These are phyloP conservation scores for Pyrenochaeta sp. DNA, from an alignment of 2,329 filamentous ascomycete species.

Conservation along the genomic window DNA sequence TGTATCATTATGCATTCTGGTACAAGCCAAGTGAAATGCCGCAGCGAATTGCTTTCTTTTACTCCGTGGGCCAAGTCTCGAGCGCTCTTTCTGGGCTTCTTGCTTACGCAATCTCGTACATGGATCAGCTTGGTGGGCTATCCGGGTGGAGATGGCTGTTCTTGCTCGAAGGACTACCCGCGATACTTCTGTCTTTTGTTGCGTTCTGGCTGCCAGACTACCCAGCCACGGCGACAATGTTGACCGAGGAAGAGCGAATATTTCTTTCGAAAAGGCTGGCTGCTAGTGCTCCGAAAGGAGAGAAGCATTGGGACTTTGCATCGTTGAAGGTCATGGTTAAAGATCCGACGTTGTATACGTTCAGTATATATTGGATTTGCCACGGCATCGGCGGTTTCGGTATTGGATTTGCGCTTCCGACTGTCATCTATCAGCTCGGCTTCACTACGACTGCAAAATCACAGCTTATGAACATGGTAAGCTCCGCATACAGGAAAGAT, in stretches of 20 bases:
- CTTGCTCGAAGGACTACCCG: constrained; percentile 23
- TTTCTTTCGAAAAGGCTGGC: constrained; percentile 18
- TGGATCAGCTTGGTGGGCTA: constrained; percentile 60
- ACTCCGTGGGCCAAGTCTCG: constrained; percentile 55
- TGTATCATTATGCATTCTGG: constrained; percentile 63
- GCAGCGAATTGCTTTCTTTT: constrained; percentile 48
- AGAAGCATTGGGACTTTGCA: constrained; percentile 26
- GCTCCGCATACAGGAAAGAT: background rate
- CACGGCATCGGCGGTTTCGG: constrained; percentile 31
- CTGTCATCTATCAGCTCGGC: constrained; percentile 30
- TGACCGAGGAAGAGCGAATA: constrained; percentile 24
- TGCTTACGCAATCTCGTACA: constrained; percentile 65
- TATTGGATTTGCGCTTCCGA: constrained; percentile 24
- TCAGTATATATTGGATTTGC: constrained; percentile 29
- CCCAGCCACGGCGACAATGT: constrained; percentile 22
- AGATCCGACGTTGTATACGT: constrained; percentile 26
- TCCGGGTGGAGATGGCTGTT: constrained; percentile 43
- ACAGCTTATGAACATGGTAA: constrained; percentile 36
- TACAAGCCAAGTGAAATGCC: constrained; percentile 46
- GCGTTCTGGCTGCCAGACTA: constrained; percentile 22
- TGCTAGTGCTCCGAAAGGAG: constrained; percentile 15
- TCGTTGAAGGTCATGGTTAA: constrained; percentile 20
- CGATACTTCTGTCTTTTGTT: constrained; percentile 23
- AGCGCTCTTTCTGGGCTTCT: constrained; percentile 43
- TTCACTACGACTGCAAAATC: constrained; percentile 30